Evolutionary conservation across 805 yeast species (phyloP).

Genomic region (Tetrapisispora nanseiensis): DNA sequence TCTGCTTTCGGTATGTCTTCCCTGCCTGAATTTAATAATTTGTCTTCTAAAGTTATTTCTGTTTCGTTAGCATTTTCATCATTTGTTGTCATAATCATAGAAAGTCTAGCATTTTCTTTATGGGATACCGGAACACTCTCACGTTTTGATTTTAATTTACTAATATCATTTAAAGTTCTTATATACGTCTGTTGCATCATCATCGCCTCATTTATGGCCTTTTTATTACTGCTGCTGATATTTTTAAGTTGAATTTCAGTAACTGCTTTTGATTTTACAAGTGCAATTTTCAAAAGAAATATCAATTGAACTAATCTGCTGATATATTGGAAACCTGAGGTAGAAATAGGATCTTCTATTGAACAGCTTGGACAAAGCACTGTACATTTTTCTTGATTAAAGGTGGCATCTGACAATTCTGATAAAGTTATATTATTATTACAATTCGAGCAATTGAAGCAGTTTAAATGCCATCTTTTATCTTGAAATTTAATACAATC

Average conservation of each 20-base stretch:
- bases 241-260: slow-evolving; percentile 35
- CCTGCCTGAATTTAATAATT: slow-evolving; percentile 11
- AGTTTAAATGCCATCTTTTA: slow-evolving; percentile 72
- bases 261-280: slow-evolving; percentile 59
- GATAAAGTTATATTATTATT: slow-evolving; percentile 30
- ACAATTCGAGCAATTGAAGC: slow-evolving; percentile 63
- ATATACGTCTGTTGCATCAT: slow-evolving; percentile 45
- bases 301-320: slow-evolving; percentile 65
- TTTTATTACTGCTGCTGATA: slow-evolving; percentile 5
- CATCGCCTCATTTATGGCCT: slow-evolving; percentile 9
- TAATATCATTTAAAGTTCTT: slow-evolving; percentile 64
- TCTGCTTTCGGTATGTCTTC: slow-evolving; percentile 25
- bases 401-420: slow-evolving; percentile 40
- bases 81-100: slow-evolving; percentile 51
- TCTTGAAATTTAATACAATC: slow-evolving; percentile 56
- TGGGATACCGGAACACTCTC: slow-evolving; percentile 43
- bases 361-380: slow-evolving; percentile 61
- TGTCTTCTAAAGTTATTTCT: slow-evolving; percentile 3
- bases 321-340: slow-evolving; percentile 49
- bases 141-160: slow-evolving; percentile 62
- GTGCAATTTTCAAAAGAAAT: slow-evolving; percentile 72
- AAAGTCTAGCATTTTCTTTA: slow-evolving; percentile 55
- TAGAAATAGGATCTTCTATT: slow-evolving; percentile 37
- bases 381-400: slow-evolving; percentile 28
- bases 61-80: slow-evolving; percentile 18